These are phyloP conservation scores for Talaromyces funiculosus DNA, from an alignment of 2,329 filamentous ascomycete genomes.

Conservation along the genomic window DNA sequence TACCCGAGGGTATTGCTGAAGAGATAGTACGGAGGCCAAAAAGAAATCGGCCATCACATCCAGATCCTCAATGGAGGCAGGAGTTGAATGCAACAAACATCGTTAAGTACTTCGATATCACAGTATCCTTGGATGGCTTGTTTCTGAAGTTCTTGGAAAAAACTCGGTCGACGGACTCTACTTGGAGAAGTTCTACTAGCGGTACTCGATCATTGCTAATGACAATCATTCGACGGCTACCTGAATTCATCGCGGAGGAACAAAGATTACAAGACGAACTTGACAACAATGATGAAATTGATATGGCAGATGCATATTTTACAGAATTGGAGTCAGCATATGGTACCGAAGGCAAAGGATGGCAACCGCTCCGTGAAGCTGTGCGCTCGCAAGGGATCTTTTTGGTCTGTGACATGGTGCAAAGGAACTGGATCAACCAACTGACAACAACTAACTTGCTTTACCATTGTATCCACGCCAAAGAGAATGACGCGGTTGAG, in stretches of 20 bases:
- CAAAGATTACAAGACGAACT: slow-evolving; percentile 30
- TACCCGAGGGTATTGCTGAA: background rate
- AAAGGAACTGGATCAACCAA: slow-evolving; percentile 31
- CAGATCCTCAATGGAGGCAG: slow-evolving; percentile 32
- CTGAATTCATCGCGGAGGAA: slow-evolving; percentile 35
- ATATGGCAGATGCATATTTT: slow-evolving; percentile 39
- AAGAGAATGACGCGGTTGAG: slow-evolving; percentile 34
- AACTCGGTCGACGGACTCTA: slow-evolving; percentile 20
- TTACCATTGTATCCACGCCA: slow-evolving; percentile 26
- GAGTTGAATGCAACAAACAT: slow-evolving; percentile 29
- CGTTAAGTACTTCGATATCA: slow-evolving; percentile 30
- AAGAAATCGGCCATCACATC: slow-evolving; percentile 23
- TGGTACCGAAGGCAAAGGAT: slow-evolving; percentile 30
- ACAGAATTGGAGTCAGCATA: slow-evolving; percentile 38
- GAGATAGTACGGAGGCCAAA: slow-evolving; percentile 21
- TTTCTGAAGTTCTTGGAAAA: slow-evolving; percentile 34
- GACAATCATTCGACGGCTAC: slow-evolving; percentile 31
- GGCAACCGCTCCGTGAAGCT: slow-evolving; percentile 37
- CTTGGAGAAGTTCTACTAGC: slow-evolving; percentile 16
- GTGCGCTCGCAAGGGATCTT: slow-evolving; percentile 37
- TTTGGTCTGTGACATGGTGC: slow-evolving; percentile 33
- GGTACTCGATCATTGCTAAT: slow-evolving; percentile 33
- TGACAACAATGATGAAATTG: slow-evolving; percentile 29
- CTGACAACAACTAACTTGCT: slow-evolving; percentile 28
- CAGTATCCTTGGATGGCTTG: slow-evolving; percentile 29